Conservation (phyloP, 2,329 filamentous ascomycete species). For the Pyricularia sp. region DNA sequence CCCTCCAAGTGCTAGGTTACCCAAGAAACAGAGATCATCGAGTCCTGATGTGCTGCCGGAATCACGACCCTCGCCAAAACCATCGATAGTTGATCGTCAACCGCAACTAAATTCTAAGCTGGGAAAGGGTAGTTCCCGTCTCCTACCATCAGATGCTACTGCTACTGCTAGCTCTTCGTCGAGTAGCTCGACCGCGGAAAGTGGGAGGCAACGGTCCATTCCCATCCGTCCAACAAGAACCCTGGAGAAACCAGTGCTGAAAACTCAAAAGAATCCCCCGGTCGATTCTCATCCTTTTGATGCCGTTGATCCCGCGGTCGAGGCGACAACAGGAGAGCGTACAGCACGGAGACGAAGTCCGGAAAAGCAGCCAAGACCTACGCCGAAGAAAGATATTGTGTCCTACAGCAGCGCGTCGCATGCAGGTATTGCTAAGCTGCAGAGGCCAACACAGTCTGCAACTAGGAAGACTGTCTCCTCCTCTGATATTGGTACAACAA, state of each 20-base stretch:
- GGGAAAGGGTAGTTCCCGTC: neutral
- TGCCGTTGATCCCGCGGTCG: neutral
- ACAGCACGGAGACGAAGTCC: neutral
- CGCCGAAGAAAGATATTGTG: neutral
- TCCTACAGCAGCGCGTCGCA: neutral
- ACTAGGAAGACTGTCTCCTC: neutral
- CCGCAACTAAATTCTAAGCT: neutral
- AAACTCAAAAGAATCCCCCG: neutral
- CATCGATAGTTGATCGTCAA: neutral
- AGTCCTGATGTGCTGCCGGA: conserved; percentile 5
- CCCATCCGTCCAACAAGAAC: neutral
- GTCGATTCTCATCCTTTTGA: neutral
- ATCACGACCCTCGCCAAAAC: neutral
- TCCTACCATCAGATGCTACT: neutral
- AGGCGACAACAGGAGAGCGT: neutral
- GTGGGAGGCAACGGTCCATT: neutral
- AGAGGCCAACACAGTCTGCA: neutral
- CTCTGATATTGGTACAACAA: neutral
- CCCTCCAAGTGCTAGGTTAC: conserved; percentile 3
- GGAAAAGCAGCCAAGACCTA: neutral
- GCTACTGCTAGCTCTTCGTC: neutral
- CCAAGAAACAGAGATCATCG: conserved; percentile 9
- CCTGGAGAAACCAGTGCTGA: neutral
- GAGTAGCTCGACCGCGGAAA: neutral
- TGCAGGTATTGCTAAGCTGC: neutral